phyloP scores from a whole-genome alignment of 164 flowering plant genomes.

The Nelumbo lutea region DNA sequence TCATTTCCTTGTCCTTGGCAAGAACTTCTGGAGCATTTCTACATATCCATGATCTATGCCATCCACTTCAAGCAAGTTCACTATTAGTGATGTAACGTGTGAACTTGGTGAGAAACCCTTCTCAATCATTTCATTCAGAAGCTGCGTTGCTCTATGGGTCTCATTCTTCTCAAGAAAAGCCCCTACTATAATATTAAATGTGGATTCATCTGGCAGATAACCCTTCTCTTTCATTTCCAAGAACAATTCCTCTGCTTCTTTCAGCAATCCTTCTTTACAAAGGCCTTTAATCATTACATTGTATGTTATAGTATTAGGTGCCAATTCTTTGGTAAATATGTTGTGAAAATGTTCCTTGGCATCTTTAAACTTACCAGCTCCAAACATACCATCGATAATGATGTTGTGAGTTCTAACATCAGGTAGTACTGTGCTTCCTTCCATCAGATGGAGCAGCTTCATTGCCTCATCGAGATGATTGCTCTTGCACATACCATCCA shows the following conservation, averaged over 20 bases:
- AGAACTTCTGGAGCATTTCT: neutral
- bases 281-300: conserved; percentile 20
- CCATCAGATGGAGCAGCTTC: conserved; percentile 8
- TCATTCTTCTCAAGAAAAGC: conserved; percentile 14
- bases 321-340: conserved; percentile 10
- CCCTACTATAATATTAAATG: conserved; percentile 11
- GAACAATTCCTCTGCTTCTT: conserved; percentile 15
- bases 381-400: conserved; percentile 17
- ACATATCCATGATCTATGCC: neutral
- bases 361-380: conserved; percentile 6
- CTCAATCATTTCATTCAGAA: conserved; percentile 10
- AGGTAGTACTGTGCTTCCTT: neutral
- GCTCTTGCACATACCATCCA: conserved; percentile 20
- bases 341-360: conserved; percentile 14
- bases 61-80: conserved; percentile 1
- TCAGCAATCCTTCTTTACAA: conserved; percentile 9
- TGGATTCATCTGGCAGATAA: conserved; percentile 11
- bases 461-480: conserved; percentile 19
- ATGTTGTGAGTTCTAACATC: conserved; percentile 12
- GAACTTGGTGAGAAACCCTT: conserved; percentile 15
- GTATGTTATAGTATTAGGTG: conserved; percentile 12
- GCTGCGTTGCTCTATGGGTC: neutral
- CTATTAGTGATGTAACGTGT: neutral
- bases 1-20: neutral
- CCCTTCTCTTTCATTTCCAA: conserved; percentile 19